Conservation (phyloP, 495 filamentous ascomycete genomes). For the Rusavskia elegans region DNA sequence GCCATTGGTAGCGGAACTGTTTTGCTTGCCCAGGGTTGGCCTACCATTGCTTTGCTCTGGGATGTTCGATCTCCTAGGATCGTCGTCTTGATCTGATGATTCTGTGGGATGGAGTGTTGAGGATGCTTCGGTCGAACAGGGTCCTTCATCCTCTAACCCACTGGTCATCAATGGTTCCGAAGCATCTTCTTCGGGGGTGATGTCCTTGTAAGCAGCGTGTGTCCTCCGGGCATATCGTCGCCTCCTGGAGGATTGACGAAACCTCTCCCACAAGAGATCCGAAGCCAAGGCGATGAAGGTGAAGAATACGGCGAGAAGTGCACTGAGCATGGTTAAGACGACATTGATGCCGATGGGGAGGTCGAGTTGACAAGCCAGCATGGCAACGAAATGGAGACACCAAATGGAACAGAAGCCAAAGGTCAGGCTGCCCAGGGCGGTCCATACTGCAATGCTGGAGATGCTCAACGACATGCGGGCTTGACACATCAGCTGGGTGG, state of each 20-base stretch:
- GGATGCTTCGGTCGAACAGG: neutral
- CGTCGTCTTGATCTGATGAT: too few species aligned
- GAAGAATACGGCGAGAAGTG: constrained; percentile 12
- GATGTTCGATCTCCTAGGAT: too few species aligned
- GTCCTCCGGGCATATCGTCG: neutral
- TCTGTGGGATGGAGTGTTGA: neutral
- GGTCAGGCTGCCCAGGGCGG: constrained; percentile 12
- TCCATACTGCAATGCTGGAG: constrained; percentile 13
- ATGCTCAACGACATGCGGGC: constrained; percentile 11
- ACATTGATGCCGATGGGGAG: constrained; percentile 13
- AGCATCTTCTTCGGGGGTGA: neutral
- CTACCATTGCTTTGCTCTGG: too few species aligned
- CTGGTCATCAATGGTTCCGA: neutral
- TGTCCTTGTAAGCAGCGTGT: neutral
- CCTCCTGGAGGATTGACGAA: constrained; percentile 2
- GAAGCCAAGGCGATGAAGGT: constrained; percentile 14
- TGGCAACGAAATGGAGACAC: constrained; percentile 16
- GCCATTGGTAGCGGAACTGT: neutral
- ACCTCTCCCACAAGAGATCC: constrained; percentile 12
- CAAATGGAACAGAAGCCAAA: constrained; percentile 19
- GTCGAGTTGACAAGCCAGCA: constrained; percentile 18
- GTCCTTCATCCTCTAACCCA: neutral
- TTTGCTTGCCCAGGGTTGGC: too few species aligned
- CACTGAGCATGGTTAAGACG: constrained; percentile 11
- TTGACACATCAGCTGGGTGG: constrained; percentile 17